Percentiles rank a stretch among this genome's conserved stretches.
Conservation (phyloP, 1,284 basidiomycete species). For the Mixia osmundae region DNA sequence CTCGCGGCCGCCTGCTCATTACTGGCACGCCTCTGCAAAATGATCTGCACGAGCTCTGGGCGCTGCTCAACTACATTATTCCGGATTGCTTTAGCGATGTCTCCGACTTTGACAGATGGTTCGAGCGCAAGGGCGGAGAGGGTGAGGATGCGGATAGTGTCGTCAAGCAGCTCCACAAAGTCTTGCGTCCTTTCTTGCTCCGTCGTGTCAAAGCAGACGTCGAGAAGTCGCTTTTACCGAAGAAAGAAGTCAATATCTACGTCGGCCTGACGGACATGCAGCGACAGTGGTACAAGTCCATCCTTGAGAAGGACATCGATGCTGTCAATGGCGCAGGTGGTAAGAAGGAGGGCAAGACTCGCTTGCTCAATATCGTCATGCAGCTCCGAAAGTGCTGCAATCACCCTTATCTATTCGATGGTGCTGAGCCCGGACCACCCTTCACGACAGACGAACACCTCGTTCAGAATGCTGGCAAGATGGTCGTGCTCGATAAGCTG, state of each 20-base stretch:
- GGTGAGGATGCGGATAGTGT: slow-evolving; percentile 45
- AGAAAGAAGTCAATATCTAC: slow-evolving; percentile 99
- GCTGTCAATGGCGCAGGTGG: slow-evolving; percentile 83
- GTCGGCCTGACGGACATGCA: slow-evolving; percentile 97
- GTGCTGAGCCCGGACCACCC: slow-evolving; percentile 87
- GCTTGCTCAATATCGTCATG: slow-evolving; percentile 98
- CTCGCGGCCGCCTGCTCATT: slow-evolving; percentile 71
- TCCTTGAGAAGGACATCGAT: slow-evolving; percentile 96
- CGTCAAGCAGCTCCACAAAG: slow-evolving; percentile 93
- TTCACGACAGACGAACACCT: slow-evolving; percentile 97
- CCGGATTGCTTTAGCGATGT: slow-evolving; percentile 28
- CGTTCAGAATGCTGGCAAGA: slow-evolving; percentile 84
- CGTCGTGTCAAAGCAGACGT: slow-evolving; percentile 92
- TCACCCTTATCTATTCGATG: slow-evolving; percentile 51
- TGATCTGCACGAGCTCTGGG: slow-evolving; percentile 90
- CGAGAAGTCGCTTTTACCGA: slow-evolving; percentile 84
- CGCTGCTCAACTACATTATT: slow-evolving; percentile 34
- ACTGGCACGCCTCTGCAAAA: slow-evolving; percentile 91
- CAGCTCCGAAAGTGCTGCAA: slow-evolving; percentile 45
- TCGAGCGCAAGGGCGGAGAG: slow-evolving; percentile 26
- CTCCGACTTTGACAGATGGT: slow-evolving; percentile 42
- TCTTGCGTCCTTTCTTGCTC: slow-evolving; percentile 79
- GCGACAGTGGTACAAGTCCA: slow-evolving; percentile 85
- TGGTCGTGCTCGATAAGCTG: slow-evolving; percentile 91
- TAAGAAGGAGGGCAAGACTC: slow-evolving; percentile 96